Base-by-base conservation (phyloP, 129 eudicot species). In the Ambrosia artemisiifolia region DNA sequence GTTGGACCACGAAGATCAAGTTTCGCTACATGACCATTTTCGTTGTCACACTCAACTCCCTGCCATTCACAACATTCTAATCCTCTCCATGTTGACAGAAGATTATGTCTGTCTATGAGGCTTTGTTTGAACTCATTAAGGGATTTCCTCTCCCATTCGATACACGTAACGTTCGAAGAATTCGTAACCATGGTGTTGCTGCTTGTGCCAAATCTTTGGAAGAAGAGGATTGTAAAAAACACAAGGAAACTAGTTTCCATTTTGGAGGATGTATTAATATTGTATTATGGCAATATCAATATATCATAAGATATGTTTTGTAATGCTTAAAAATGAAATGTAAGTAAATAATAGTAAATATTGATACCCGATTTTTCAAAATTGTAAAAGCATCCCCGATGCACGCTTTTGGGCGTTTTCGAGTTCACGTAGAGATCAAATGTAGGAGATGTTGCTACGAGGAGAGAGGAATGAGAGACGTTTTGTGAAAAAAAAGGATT, bases 51-150 rank as follows among this genome's bases (percentile, higher is more conserved):
- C 49, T 3, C 53, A 11, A 47, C 53, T 12, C 53, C 53, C 4
- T 7, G 43, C 68, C 49, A 36, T 16, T 63, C 48, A 36, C 49
- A 63, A 14, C 68, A 63, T 35, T 63, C 49, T 63, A 36, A 49
- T 1, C 49, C 68, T n/a, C 43, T 63, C 68, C 68, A 63, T 63
- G 68, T 35, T 63, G 30, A 63, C 49, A 63, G 10, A 16, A 46
- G 68, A 35, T 63, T 35, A 28, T 7, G 17, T 35, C 12, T 10
- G 9, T 36, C 47, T 7, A 11, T 63, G 68, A 63, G 12, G 48
- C 30, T 35, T 63, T 63, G 48, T 36, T 63, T 63, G 53, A 47
- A 47, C 1, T 9, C 14, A 47, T 9, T 3, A 11, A 47, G 53
- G 53, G 53, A 47, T 2, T 47, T 5, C 53, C 53, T 3, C 17